A percentile compares a stretch with the other conserved stretches of the same genome.
These are phyloP conservation scores for Hypomontagnella submonticulosa DNA, from an alignment of 495 filamentous ascomycete genomes.

Conservation along the genomic window DNA sequence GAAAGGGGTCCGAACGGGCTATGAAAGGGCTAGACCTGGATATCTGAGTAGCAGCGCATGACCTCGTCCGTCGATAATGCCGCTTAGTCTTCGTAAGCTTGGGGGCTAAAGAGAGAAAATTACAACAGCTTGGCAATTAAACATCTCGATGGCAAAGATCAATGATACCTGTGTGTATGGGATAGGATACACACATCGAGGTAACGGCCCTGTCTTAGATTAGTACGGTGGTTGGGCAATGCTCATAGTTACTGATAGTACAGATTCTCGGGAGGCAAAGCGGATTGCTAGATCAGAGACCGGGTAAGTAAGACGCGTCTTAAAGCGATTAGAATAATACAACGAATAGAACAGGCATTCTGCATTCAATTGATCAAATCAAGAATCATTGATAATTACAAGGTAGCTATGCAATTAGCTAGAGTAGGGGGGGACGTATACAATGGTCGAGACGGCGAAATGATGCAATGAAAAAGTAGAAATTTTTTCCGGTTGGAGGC, in stretches of 20 bases:
- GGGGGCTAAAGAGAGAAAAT: slow-evolving; percentile 3
- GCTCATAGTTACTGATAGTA: slow-evolving; percentile 5
- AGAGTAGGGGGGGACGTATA: neutral
- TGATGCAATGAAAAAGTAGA: slow-evolving; percentile 26
- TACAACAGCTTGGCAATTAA: slow-evolving; percentile 18
- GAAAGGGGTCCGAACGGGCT: neutral
- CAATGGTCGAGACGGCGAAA: neutral
- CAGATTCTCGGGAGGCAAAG: slow-evolving; percentile 44
- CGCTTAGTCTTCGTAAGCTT: slow-evolving; percentile 9
- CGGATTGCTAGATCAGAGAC: slow-evolving; percentile 42
- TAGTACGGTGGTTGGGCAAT: slow-evolving; percentile 19
- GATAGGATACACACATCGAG: slow-evolving; percentile 25
- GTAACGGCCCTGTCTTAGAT: slow-evolving; percentile 39
- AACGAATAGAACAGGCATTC: too few relatives aligned
- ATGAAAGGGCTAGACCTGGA: neutral
- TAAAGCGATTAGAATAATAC: neutral
- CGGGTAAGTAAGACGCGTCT: slow-evolving; percentile 37
- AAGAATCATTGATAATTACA: too few relatives aligned
- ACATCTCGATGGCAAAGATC: slow-evolving; percentile 2
- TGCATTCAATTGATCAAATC: too few relatives aligned
- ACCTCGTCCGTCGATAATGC: slow-evolving; percentile 3
- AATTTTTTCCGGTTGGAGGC: neutral
- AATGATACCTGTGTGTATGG: slow-evolving; percentile 4
- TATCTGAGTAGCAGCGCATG: neutral
- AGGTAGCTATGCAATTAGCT: slow-evolving; percentile 1